Base-by-base conservation (phyloP, 768 basidiomycete species). In the Pleurotus platypus region DNA sequence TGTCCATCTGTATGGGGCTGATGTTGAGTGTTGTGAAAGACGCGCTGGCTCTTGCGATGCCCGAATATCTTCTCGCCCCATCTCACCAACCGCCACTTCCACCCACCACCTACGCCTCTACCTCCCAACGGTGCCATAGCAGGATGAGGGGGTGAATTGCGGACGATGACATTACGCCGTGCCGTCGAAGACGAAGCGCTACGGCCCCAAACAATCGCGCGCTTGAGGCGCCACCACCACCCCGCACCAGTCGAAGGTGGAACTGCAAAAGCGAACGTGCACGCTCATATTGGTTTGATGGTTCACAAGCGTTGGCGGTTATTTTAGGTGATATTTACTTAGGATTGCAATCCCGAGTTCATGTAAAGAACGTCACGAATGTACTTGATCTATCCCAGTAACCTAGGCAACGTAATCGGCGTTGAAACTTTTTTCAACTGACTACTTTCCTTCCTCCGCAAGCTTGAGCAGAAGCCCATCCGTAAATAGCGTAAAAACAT, bases 11-110 rank as follows among this genome's bases (percentile, higher is more conserved):
- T 27, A 27, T 27, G 26, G 26, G 26, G 26, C 20, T 20, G 20
- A 20, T 20, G 20, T 35, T 35, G 30, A 35, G 30, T 8, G 30
- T 8, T 8, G 60, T 56, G 27, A 13, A 51, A 20, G 9, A 37
- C 49, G 15, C 57, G 46, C 22, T 58, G 59, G n/a, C 60, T 64
- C 37, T 63, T 49, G 2, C 62, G 63, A 60, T 75, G 80, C 11
- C 86, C 82, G 63, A 88, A 87, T 20, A 90, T 63, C 66, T 67
- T 75, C 69, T 80, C 79, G 2, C 85, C 80, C 57, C 86, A 81
- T 49, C 82, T 77, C 20, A 73, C 66, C 46, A 90, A 73, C 56
- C 80, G 77, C 67, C 72, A 63, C 45, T 80, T 78, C 89, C 90
- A 90, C 57, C 60, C 63, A 1, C 67, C 9, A 62, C 60, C 42